Base-by-base conservation (phyloP, 192 early-diverging fungal species). In the Jimgerdemannia flammicorona region DNA sequence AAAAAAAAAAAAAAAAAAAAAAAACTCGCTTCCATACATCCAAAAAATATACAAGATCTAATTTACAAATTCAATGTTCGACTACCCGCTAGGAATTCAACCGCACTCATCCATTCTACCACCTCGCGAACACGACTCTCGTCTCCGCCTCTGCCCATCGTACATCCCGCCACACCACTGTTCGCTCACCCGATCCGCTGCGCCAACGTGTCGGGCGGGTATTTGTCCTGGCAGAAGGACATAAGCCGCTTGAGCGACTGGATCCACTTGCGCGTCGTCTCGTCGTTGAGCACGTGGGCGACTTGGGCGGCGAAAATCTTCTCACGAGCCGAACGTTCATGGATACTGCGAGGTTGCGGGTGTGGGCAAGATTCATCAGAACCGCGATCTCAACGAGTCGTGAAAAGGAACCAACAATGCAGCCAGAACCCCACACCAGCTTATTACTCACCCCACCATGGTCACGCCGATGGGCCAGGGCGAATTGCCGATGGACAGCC, bases 381-480 rank as follows among this genome's bases (percentile, higher is more conserved):
- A n/a, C n/a, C n/a, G n/a, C n/a, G n/a, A n/a, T n/a, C n/a, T n/a
- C 43, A 66, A 19, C n/a, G 66, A 3, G 40, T 10, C 44, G 19
- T 20, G 29, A 20, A 65, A n/a, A 76, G 14, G 29, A 14, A 64
- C 11, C n/a, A 29, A 29, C 29, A 29, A 29, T 29, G 29, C 29
- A 29, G 29, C 29, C 29, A 29, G 29, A 29, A 9, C 11, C 65
- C n/a, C 4, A 29, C 17, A 44, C 39, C 0, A 14, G 14, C 2
- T 59, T 14, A 14, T 59, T 59, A 81, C 85, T 77, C 86, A 91
- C 93, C 88, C 95, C 77, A 96, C 95, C 91, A 96, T 95, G 72
- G 96, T 97, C 20, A 98, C 94, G 75, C 88, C 98, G 81, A 99
- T 93, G 11, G 97, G 98, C 98, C 98, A 99, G 0, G 98, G 96